phyloP scores from a whole-genome alignment of 371 early-diverging fungal species.

The Mucor piriformis region DNA sequence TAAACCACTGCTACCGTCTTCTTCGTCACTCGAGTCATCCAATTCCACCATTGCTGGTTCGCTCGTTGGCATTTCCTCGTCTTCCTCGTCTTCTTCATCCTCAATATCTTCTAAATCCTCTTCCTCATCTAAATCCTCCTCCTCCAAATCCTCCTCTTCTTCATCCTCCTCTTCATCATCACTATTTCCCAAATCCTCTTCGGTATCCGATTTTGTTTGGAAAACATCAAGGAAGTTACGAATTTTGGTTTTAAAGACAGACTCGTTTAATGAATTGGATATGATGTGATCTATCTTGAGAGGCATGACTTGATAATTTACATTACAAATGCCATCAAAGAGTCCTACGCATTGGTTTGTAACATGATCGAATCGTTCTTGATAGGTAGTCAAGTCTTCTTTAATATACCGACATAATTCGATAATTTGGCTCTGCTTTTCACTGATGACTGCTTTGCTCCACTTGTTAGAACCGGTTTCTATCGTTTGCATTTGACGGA shows the following conservation, averaged over 20 bases:
- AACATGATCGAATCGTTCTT: constrained; percentile 18
- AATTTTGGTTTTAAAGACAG: constrained; percentile 26
- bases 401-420: constrained; percentile 19
- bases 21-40: constrained; percentile 10
- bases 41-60: constrained; percentile 4
- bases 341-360: constrained; percentile 5
- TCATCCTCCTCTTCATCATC: constrained; percentile 17
- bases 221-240: constrained; percentile 30
- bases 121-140: constrained; percentile 9
- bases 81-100: constrained; percentile 10
- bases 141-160: constrained; percentile 6
- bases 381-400: constrained; percentile 14
- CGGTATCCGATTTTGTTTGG: constrained; percentile 14
- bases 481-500: constrained; percentile 25
- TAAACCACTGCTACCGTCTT: neutral
- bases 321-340: neutral
- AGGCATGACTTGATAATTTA: constrained; percentile 1
- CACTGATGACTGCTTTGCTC: constrained; percentile 3
- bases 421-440: constrained; percentile 9
- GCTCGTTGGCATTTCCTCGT: constrained; percentile 1
- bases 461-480: constrained; percentile 15
- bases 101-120: constrained; percentile 8
- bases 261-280: constrained; percentile 17
- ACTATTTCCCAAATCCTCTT: constrained; percentile 14
- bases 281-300: neutral